These are phyloP conservation scores for Aspergillus heteromorphus DNA, from an alignment of 495 filamentous ascomycete genomes.

Conservation along the genomic window DNA sequence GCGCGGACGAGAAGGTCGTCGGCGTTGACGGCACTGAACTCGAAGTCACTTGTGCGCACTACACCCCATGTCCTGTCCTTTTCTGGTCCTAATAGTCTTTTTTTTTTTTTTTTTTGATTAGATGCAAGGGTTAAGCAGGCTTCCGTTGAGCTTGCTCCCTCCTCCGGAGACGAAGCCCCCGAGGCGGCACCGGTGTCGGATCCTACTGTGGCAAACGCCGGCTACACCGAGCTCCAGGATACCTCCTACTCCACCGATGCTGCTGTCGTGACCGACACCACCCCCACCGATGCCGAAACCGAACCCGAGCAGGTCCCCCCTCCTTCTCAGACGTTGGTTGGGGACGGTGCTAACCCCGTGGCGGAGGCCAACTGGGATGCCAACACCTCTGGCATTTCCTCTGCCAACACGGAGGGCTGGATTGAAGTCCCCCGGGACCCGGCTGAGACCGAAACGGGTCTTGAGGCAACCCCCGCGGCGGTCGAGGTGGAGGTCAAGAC, in stretches of 20 bases:
- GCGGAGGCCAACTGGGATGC: slow-evolving; percentile 66
- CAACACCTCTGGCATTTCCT: slow-evolving; percentile 36
- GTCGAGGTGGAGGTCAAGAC: slow-evolving; percentile 18
- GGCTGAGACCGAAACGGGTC: slow-evolving; percentile 65
- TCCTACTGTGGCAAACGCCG: slow-evolving; percentile 71
- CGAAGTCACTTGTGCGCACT: slow-evolving; percentile 68
- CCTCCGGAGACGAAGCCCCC: slow-evolving; percentile 19
- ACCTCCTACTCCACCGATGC: slow-evolving; percentile 20
- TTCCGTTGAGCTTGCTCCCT: slow-evolving; percentile 36
- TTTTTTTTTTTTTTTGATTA: slow-evolving; percentile 29
- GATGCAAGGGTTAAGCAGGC: slow-evolving; percentile 63
- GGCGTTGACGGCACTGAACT: slow-evolving; percentile 60
- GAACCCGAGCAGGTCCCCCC: slow-evolving; percentile 36
- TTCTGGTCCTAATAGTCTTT: slow-evolving; percentile 21
- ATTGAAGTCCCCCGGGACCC: slow-evolving; percentile 71
- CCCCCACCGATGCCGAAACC: slow-evolving; percentile 15
- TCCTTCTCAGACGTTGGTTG: slow-evolving; percentile 51
- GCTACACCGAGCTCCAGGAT: slow-evolving; percentile 65
- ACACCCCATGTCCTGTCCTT: not conserved
- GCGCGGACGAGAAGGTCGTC: slow-evolving; percentile 64
- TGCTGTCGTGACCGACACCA: slow-evolving; percentile 14
- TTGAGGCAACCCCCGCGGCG: slow-evolving; percentile 54
- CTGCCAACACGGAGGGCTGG: slow-evolving; percentile 64
- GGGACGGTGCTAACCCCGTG: slow-evolving; percentile 59
- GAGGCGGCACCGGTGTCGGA: slow-evolving; percentile 53